These are phyloP conservation scores for Vitis amurensis DNA, from an alignment of 164 flowering plant genomes.

Conservation along the genomic window DNA sequence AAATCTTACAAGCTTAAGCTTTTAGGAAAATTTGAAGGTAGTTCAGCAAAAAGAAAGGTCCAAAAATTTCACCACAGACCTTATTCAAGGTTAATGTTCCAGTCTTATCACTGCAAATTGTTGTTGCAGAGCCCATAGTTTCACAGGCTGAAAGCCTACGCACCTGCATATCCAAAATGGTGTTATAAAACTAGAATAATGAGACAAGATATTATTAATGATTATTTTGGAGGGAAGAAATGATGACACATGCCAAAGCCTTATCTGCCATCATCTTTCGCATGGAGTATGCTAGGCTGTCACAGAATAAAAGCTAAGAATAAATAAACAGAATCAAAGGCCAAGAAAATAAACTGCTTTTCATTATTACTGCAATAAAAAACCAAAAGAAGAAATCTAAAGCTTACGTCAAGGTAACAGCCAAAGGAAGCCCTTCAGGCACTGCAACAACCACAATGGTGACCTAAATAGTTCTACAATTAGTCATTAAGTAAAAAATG, in stretches of 20 bases:
- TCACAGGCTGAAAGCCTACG: conserved; percentile 98
- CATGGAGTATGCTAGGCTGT: conserved; percentile 97
- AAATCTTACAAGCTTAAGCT: too few relatives aligned
- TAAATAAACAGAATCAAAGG: not conserved
- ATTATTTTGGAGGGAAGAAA: not conserved
- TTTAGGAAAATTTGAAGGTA: too few relatives aligned
- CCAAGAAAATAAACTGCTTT: not conserved
- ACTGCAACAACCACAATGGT: conserved; percentile 99
- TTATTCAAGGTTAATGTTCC: conserved; percentile 93
- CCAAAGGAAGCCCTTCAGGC: conserved; percentile 99
- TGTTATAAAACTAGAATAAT: not conserved
- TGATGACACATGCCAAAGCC: conserved; percentile 67
- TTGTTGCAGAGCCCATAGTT: conserved; percentile 99
- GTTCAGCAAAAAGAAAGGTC: too few relatives aligned
- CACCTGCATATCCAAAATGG: conserved; percentile 48
- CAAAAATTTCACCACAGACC: conserved; percentile 32
- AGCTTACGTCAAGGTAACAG: conserved; percentile 94
- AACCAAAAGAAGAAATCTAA: not conserved
- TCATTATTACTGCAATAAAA: not conserved
- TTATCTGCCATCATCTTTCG: conserved; percentile 98
- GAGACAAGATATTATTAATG: not conserved
- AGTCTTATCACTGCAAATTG: conserved; percentile 98
- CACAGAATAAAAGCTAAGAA: conserved; percentile 1
- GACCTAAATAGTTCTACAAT: conserved; percentile 47
- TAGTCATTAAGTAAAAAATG: conserved; percentile 1